Evolutionary conservation across 495 filamentous ascomycete genomes (phyloP).

Genomic region (Lasiosphaeria miniovina): DNA sequence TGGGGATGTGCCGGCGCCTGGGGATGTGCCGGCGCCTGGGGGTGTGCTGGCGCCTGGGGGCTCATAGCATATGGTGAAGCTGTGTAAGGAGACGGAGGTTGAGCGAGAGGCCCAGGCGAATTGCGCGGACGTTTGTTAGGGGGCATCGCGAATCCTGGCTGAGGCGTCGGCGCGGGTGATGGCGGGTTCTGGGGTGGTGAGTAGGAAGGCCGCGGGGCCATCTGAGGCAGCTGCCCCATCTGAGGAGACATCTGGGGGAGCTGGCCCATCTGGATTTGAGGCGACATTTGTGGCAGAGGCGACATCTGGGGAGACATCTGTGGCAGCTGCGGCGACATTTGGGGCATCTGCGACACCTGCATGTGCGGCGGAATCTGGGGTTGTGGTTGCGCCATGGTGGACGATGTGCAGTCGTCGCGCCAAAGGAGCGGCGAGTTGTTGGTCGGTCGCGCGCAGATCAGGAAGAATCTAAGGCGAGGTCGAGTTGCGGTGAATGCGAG

Average conservation of each 20-base stretch:
- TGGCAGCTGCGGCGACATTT: conserved; percentile 14
- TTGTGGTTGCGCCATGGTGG: conserved; percentile 64
- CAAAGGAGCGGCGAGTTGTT: not conserved
- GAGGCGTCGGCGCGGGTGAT: conserved; percentile 28
- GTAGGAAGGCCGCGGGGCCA: conserved; percentile 17
- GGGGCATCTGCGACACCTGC: conserved; percentile 35
- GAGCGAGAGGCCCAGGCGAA: conserved; percentile 56
- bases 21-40: conserved; percentile 1
- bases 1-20: not conserved
- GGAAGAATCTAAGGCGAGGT: not conserved
- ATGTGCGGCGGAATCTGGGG: conserved; percentile 51
- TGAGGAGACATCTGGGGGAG: conserved; percentile 15
- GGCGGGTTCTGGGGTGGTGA: conserved; percentile 37
- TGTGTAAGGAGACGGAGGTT: conserved; percentile 28
- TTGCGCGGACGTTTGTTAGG: conserved; percentile 66
- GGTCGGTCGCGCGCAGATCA: not conserved
- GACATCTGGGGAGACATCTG: conserved; percentile 14
- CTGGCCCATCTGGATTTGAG: not conserved
- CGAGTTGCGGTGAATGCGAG: not conserved
- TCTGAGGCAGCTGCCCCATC: conserved; percentile 13
- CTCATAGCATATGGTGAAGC: conserved; percentile 18
- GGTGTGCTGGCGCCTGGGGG: conserved; percentile 9
- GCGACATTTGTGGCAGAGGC: conserved; percentile 14
- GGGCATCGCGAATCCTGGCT: conserved; percentile 39
- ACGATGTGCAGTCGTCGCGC: not conserved